Evolutionary conservation across 306 rosid species (phyloP), one percentile per base, ranked within the genome.

Genomic region (Citrullus mucosospermus): DNA sequence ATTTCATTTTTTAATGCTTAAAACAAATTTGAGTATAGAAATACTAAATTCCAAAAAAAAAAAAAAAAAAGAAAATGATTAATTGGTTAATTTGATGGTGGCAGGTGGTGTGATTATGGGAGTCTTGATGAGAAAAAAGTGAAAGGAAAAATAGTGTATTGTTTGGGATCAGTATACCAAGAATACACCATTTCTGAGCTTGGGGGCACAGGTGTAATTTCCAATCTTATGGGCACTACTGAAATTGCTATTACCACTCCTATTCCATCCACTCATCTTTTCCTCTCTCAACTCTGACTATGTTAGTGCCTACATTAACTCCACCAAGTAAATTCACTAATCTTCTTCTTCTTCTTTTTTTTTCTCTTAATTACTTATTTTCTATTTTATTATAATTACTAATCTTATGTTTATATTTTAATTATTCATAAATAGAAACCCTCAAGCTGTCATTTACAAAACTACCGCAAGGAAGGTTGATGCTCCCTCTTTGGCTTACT

Each of bases 401-500:
- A 2, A 48, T 48, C 16, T 48, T 15, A 48, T 48, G 3, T 48
- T 48, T 48, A 11, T 10, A 0, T 48, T 48, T 0, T 2, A 3
- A 48, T 10, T 13, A 11, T 48, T 9, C 0, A 13, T 11, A 48
- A 9, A 43, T 78, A 91, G 96, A 87, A 81, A 89, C 16, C 85
- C 97, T 68, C 76, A 11, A 78, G 97, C 97, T 6, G 88, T 85
- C 39, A 85, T 91, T 61, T 53, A 80, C 63, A 89, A 83, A 85
- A 86, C 96, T 74, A 80, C 54, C 22, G 79, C 72, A 20, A 20
- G 3, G 57, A 43, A 46, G 25, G 10, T 74, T 8, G 80, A 80
- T 15, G 96, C 97, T 75, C 98, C 96, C 62, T 80, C 39, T 54
- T 56, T 93, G 50, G 98, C 93, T 81, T 81, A 89, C 32, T 91